Evolutionary conservation across 202 grass and related monocot genomes (phyloP), one percentile per base, ranked within the genome.

Genomic region (Zoysia matrella): DNA sequence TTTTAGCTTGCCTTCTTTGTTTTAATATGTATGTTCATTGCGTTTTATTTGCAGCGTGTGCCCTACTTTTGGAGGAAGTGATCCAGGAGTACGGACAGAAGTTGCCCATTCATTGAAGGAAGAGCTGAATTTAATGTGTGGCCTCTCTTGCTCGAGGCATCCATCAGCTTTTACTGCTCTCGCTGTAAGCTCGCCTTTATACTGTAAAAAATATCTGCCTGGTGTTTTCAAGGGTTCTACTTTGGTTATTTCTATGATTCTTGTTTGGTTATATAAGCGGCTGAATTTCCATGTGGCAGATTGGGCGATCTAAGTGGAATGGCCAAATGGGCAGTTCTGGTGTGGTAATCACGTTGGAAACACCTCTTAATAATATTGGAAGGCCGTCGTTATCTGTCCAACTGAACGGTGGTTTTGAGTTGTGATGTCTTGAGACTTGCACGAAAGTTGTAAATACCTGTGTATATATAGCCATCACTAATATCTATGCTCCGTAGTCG

Each of bases 301-400:
- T 98, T 88, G 96, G 96, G 75, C 87, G 92, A 85, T 98, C 96
- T 1, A 98, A 95, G 88, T 99, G 96, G 96, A 99, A 95, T 78
- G 92, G 96, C 16, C 87, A 95, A 88, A 49, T 90, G 47, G 96
- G 96, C 22, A 99, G 84, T 87, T 91, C 96, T 6, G 96, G 96
- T 78, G 76, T 99, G 45, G 96, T 92, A 63, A 66, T 95, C 74
- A 94, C 92, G 8, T 83, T 90, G 77, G 96, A 99, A 92, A 92
- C 87, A 74, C 92, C 93, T 58, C 80, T 99, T 60, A 94, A 85
- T 80, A 93, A 91, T 75, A 85, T 93, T 54, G 85, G 90, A 87
- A 93, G 89, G 79, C 91, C 91, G 43, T 76, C 87, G 11, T 82
- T 99, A 36, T 99, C 96, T 8, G 85, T 99, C 88, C 96, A 99